Evolutionary conservation across 768 basidiomycete genomes (phyloP), one percentile per base, ranked within the genome.

Genomic region (Leucocoprinus birnbaumii): DNA sequence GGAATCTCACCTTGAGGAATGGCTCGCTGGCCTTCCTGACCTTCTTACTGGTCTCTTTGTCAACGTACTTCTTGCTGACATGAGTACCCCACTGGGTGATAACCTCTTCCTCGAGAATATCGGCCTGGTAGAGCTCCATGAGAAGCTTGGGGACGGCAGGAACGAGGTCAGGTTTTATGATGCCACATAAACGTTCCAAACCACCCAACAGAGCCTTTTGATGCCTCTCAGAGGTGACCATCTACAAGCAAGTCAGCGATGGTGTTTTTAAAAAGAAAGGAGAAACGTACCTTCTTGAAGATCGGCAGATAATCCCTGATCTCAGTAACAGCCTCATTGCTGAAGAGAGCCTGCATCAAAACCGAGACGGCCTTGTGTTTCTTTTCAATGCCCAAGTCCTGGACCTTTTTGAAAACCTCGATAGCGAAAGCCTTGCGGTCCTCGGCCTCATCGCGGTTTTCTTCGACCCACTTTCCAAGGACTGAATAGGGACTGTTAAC

Each of bases 1-100:
- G 25, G 3, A 22, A 35, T 16, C 38, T 46, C 59, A 90, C 90
- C 80, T 94, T 94, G 66, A 98, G 74, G 78, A 98, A 98, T 0
- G 95, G 94, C 68, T 92, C 94, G 60, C 90, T 89, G 11, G 94
- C 94, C 77, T 95, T 96, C 63, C 95, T 80, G 49, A 99, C 94
- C 72, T 85, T 94, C 83, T 98, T 98, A 70, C 89, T 91, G 44
- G 83, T 88, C 24, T 98, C 94, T 72, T 89, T 94, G 71, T 96
- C 91, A 43, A 94, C 91, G 66, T 93, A 96, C 75, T 98, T 97
- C 80, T 90, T 96, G 73, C 88, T 91, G 66, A 94, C 92, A 62
- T 96, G 94, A 3, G 92, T 96, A 8, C 94, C 94, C 96, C 94
- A 98, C 59, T 94, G 85, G 9, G 78, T 84, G 48, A 95, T 77